Base-by-base conservation (phyloP, 345 rosid genomes). In the Gossypium longicalyx region DNA sequence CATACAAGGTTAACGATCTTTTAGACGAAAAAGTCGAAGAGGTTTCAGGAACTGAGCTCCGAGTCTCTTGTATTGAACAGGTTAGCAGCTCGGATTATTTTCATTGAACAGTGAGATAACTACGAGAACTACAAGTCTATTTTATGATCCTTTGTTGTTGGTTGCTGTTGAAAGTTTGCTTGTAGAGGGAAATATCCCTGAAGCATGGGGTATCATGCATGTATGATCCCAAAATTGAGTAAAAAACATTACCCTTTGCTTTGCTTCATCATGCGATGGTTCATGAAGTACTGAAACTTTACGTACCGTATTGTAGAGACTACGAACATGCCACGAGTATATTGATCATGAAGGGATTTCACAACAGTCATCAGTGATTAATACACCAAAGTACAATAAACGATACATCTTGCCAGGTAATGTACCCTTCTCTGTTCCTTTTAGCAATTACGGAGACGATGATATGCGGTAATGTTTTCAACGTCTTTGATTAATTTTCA, bases 21-120 rank as follows among this genome's bases (percentile, higher is more conserved):
- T 79, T 94, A 12, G 95, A 94, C 52, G 97, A 84, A 79, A 92
- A 94, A 77, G 97, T 90, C 38, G 97, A 92, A 43, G 90, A 94
- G 82, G 97, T 94, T 64, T 82, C 86, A 3, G 89, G 85, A 74
- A 87, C 95, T 1, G 92, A 94, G 71, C 82, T 89, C 44, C 89
- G 93, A 1, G 89, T 94, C 19, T 89, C 95, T 78, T 89, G 97
- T 81, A 88, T 94, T 38, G 89, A 89, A 77, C 97, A 94, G 95
- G 98, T 94, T 77, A 13, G 72, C 19, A 20, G 72, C 19, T 53
- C 44, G 34, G n/a, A 69, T 56, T 73, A 22, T 69, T 41, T 63
- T 43, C 20, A 17, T 12, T 9, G 47, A 17, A 60, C 45, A 17
- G 27, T 11, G 53, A 19, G 27, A 53, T 69, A 76, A 58, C 12